These are phyloP conservation scores for Debaryomyces nepalensis DNA, from an alignment of 1,139 yeast genomes.

Conservation along the genomic window DNA sequence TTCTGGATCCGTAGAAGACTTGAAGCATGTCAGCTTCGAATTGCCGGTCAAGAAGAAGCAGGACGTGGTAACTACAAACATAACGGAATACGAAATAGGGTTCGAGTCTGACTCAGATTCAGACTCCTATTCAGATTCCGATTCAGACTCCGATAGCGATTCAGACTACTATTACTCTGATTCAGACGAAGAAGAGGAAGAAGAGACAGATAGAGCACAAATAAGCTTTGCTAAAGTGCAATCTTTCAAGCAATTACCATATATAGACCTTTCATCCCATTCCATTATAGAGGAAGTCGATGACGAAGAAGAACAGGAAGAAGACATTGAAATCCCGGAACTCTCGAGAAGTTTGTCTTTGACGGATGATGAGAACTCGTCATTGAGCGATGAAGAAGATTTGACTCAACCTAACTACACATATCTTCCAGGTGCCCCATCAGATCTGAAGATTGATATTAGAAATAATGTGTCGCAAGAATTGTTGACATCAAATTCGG, in stretches of 20 bases:
- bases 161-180: constrained; percentile 38
- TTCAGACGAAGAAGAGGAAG: constrained; percentile 29
- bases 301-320: constrained; percentile 23
- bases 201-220: neutral
- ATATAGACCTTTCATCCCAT: constrained; percentile 27
- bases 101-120: constrained; percentile 32
- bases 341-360: constrained; percentile 27
- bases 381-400: constrained; percentile 17
- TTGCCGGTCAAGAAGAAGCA: constrained; percentile 11
- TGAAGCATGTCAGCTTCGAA: constrained; percentile 13
- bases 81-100: constrained; percentile 44
- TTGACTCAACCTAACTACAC: constrained; percentile 8
- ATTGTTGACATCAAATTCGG: neutral
- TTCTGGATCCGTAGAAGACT: neutral
- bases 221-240: constrained; percentile 4
- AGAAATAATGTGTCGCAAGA: neutral
- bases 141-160: constrained; percentile 27
- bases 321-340: constrained; percentile 27
- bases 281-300: no score
- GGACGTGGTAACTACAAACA: constrained; percentile 23
- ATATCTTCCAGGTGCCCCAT: neutral
- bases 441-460: neutral
- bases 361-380: constrained; percentile 33
- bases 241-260: constrained; percentile 28
- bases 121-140: constrained; percentile 27